Evolutionary conservation across 768 basidiomycete species (phyloP).

Genomic region (Pulveroboletus frians): DNA sequence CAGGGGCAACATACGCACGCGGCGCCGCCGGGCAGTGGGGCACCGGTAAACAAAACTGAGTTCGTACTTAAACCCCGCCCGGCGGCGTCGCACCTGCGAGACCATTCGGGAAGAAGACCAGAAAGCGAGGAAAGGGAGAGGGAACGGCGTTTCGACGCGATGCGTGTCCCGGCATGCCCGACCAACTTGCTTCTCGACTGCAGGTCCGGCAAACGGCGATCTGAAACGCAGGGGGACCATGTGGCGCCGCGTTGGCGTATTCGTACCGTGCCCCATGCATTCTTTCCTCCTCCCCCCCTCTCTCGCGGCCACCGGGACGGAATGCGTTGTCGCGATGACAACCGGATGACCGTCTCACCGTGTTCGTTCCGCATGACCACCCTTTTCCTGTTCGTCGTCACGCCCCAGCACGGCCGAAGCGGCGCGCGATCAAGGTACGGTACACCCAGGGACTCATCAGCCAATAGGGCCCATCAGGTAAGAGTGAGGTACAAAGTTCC

Average conservation of each 20-base stretch:
- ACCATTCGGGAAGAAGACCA: neutral
- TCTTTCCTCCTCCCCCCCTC: neutral
- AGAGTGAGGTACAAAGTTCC: constrained; percentile 19
- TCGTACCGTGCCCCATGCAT: neutral
- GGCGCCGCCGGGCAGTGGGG: constrained; percentile 2
- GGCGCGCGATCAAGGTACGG: constrained; percentile 2
- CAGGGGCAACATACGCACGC: neutral
- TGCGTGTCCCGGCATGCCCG: neutral
- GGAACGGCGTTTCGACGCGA: too few relatives aligned
- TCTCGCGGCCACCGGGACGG: constrained; percentile 9
- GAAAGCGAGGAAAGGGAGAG: neutral
- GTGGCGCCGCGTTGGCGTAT: neutral
- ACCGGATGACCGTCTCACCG: constrained; percentile 22
- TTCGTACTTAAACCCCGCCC: neutral
- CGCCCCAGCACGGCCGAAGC: neutral
- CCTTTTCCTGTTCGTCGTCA: neutral
- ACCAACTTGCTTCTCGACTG: neutral
- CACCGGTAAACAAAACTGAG: constrained; percentile 1
- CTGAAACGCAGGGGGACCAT: constrained; percentile 7
- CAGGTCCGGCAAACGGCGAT: constrained; percentile 2
- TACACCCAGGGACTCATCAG: neutral
- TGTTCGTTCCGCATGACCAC: constrained; percentile 32
- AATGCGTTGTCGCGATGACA: constrained; percentile 24
- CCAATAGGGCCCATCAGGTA: constrained; percentile 5
- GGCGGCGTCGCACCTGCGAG: neutral